phyloP scores from a whole-genome alignment of 2,329 filamentous ascomycete genomes.

The Diaporthe capsici region DNA sequence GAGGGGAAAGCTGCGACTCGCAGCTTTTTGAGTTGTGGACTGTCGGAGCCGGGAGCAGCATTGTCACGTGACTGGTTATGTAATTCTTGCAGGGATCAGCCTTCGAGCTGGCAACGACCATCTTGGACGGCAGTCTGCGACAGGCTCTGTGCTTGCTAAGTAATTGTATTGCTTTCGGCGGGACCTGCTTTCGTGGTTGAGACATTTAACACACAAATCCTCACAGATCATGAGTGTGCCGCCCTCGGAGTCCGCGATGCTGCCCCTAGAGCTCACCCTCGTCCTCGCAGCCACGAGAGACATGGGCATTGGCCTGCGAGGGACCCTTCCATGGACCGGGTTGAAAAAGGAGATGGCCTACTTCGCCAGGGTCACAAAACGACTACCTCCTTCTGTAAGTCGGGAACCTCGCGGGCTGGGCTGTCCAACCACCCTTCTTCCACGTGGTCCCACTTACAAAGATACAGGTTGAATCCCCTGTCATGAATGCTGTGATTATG shows the following conservation, averaged over 20 bases:
- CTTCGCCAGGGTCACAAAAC: constrained; percentile 90
- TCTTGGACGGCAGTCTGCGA: background rate
- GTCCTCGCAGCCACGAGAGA: constrained; percentile 92
- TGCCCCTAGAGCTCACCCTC: constrained; percentile 79
- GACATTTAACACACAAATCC: background rate
- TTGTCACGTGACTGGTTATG: constrained; percentile 11
- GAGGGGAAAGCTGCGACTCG: constrained; percentile 47
- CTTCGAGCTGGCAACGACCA: background rate
- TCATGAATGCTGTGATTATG: constrained; percentile 89
- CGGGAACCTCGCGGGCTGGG: background rate
- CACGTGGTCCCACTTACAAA: background rate
- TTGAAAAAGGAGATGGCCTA: constrained; percentile 94
- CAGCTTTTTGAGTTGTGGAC: constrained; percentile 38
- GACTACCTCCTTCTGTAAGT: constrained; percentile 61
- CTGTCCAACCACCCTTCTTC: background rate
- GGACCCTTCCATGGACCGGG: constrained; percentile 88
- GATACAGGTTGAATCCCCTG: constrained; percentile 49
- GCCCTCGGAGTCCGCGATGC: constrained; percentile 35
- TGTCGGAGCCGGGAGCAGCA: background rate
- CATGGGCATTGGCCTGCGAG: constrained; percentile 88
- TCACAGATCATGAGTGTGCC: constrained; percentile 2
- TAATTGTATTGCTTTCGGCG: background rate
- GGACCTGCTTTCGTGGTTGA: background rate
- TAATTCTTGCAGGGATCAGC: constrained; percentile 7
- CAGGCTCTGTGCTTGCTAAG: background rate